These are phyloP conservation scores for Epichloe coenophiala DNA, from an alignment of 2,329 filamentous ascomycete species.

Conservation along the genomic window DNA sequence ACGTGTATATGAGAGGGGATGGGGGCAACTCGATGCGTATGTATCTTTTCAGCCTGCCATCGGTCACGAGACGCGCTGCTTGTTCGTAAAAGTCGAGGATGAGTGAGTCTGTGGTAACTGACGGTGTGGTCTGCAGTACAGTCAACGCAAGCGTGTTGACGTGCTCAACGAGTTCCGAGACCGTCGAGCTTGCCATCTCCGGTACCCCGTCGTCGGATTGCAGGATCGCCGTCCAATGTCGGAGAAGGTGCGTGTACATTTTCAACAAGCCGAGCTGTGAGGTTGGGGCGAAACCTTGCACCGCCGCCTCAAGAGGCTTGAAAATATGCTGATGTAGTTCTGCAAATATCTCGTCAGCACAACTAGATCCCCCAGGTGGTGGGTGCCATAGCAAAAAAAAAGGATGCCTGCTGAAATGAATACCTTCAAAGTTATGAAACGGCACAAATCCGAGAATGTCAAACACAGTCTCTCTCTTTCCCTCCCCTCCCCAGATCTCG, in stretches of 20 bases:
- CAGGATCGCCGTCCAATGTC: constrained; percentile 39
- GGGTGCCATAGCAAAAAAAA: too few species aligned
- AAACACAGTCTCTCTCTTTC: constrained; percentile 39
- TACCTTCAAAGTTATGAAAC: constrained; percentile 43
- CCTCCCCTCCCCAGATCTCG: constrained; percentile 46
- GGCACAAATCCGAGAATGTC: constrained; percentile 43
- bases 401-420: constrained; percentile 16
- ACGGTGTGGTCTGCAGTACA: constrained; percentile 39
- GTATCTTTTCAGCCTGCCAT: constrained; percentile 33
- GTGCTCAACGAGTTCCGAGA: constrained; percentile 32
- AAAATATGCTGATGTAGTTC: constrained; percentile 38
- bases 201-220: constrained; percentile 25
- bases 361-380: not conserved
- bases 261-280: constrained; percentile 47
- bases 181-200: constrained; percentile 20
- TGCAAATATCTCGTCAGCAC: constrained; percentile 14
- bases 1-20: constrained; percentile 52
- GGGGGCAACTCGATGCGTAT: constrained; percentile 58
- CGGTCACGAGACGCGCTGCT: constrained; percentile 41
- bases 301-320: constrained; percentile 33
- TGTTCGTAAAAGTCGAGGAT: constrained; percentile 60
- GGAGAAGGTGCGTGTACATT: constrained; percentile 55
- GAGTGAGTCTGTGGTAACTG: constrained; percentile 33
- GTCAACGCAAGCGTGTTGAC: constrained; percentile 44
- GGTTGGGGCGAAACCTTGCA: constrained; percentile 33